Evolutionary conservation across 371 early-diverging fungal species (phyloP), one percentile per base, ranked within the genome.

Genomic region (Enterocytospora artemiae): DNA sequence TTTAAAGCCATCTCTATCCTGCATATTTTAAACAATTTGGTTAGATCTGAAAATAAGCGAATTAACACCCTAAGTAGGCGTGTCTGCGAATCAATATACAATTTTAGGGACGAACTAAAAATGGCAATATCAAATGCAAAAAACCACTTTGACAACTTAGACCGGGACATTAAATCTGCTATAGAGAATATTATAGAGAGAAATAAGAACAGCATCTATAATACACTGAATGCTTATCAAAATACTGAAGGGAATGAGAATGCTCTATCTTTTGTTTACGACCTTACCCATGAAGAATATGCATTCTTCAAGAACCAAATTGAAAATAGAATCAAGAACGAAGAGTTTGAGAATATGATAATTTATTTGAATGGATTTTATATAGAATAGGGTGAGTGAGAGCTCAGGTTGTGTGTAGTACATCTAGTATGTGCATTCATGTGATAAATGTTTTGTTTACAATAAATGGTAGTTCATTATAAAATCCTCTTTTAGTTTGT

Each of bases 401-500:
- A n/a, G n/a, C n/a, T n/a, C n/a, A n/a, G n/a, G n/a, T n/a, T n/a
- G n/a, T n/a, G n/a, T n/a, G n/a, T n/a, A n/a, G n/a, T n/a, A n/a
- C n/a, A n/a, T n/a, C n/a, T n/a, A n/a, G n/a, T n/a, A n/a, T n/a
- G n/a, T n/a, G n/a, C 2, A 25, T n/a, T n/a, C n/a, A n/a, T n/a
- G n/a, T n/a, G n/a, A n/a, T n/a, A n/a, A n/a, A n/a, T n/a, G n/a
- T 39, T 39, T 39, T 39, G 12, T 39, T 14, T 16, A 12, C 9
- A 9, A 12, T 24, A 14, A 9, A 14, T 49, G 7, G 58, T 58
- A 58, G 22, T 58, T 58, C 22, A 58, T 58, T 12, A 58, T 58
- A 49, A 58, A 58, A 49, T 58, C 58, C 9, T 49, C 31, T 51
- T 58, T 58, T 9, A 58, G 52, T 24, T 12, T 25, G 12, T 50